Conservation (phyloP, 2,329 filamentous ascomycete genomes). For the Aureobasidium namibiae region DNA sequence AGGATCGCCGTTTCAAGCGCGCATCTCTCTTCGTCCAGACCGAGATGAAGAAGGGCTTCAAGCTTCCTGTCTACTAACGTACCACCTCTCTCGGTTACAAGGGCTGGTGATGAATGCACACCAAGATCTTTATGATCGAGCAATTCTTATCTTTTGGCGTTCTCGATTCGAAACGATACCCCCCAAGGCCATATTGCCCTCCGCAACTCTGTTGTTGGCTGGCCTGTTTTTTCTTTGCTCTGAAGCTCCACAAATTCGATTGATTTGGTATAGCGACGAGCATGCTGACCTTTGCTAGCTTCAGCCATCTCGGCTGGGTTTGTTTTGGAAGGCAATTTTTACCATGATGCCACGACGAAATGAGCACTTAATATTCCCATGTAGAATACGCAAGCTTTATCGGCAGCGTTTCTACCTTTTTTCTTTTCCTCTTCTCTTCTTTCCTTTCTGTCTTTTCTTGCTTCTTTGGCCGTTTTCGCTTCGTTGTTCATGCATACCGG, state of each 20-base stretch:
- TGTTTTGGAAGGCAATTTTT: conserved; percentile 3
- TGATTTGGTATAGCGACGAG: not conserved
- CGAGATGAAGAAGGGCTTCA: conserved; percentile 58
- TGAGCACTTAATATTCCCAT: conserved; percentile 12
- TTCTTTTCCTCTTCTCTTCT: not conserved
- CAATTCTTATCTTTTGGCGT: conserved; percentile 1
- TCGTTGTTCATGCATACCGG: conserved; percentile 4
- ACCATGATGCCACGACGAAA: conserved; percentile 10
- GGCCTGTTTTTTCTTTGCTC: conserved; percentile 4
- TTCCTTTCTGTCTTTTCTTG: not conserved
- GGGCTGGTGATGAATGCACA: conserved; percentile 4
- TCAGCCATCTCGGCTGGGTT: not conserved
- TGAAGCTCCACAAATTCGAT: not conserved
- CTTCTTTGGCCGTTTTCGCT: conserved; percentile 1
- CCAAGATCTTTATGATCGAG: not conserved
- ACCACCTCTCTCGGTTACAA: conserved; percentile 14
- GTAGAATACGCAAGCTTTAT: not conserved
- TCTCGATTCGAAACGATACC: conserved; percentile 12
- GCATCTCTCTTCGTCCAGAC: conserved; percentile 72
- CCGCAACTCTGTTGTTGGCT: not conserved
- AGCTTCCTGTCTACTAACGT: conserved; percentile 28
- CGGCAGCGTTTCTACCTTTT: not conserved
- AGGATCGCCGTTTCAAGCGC: conserved; percentile 76
- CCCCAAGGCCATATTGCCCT: not conserved
- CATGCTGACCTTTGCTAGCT: not conserved